Evolutionary conservation across 352 stramenopile genomes (phyloP).

Genomic region (Aphanomyces euteiches): DNA sequence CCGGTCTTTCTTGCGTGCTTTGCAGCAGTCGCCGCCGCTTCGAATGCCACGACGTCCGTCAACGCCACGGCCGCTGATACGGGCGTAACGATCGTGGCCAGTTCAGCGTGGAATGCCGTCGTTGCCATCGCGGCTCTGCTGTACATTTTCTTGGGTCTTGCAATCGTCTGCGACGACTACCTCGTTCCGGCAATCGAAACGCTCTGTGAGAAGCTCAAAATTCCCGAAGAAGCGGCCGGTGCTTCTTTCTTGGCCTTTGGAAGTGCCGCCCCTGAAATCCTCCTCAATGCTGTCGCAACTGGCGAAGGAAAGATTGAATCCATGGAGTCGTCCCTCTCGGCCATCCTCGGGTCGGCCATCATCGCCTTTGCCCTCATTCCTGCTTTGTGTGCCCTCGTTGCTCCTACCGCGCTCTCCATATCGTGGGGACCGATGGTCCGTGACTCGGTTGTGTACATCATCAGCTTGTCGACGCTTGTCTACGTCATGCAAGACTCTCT

Average conservation of each 20-base stretch:
- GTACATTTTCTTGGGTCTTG: conserved; percentile 81
- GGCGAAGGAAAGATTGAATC: conserved; percentile 48
- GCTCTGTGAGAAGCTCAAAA: conserved; percentile 53
- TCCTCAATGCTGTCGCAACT: conserved; percentile 78
- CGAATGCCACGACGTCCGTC: neutral
- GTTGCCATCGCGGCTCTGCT: conserved; percentile 60
- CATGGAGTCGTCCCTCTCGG: conserved; percentile 53
- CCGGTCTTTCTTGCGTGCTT: neutral
- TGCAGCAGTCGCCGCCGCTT: neutral
- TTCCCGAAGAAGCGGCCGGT: conserved; percentile 74
- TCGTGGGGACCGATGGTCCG: conserved; percentile 76
- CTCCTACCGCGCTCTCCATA: conserved; percentile 56
- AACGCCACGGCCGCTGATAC: neutral
- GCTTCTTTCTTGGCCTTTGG: conserved; percentile 83
- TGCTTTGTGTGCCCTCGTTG: conserved; percentile 64
- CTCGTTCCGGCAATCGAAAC: conserved; percentile 76
- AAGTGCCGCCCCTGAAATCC: conserved; percentile 77
- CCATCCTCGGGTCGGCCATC: conserved; percentile 84
- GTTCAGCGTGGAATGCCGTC: conserved; percentile 21
- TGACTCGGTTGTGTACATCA: conserved; percentile 77
- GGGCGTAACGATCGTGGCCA: neutral
- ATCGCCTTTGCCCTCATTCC: conserved; percentile 88
- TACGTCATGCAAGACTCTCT: conserved; percentile 57
- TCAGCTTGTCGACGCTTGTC: conserved; percentile 51
- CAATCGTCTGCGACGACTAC: conserved; percentile 88